Conservation (phyloP, 1,284 basidiomycete species). For the Acaromyces ingoldii region DNA sequence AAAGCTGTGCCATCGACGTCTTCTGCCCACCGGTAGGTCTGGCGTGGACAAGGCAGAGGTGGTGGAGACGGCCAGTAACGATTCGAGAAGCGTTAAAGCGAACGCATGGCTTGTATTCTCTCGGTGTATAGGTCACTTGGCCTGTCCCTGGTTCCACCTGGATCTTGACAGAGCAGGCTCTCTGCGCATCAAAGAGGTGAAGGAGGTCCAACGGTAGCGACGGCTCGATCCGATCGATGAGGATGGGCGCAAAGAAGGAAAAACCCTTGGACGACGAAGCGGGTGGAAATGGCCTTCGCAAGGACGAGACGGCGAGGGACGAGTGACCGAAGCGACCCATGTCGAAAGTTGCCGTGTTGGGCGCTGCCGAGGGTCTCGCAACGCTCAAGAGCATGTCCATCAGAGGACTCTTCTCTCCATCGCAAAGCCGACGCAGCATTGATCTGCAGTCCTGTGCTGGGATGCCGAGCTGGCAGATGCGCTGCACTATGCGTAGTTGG, state of each 20-base stretch:
- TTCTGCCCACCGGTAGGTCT: conserved; percentile 21
- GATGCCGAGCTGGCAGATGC: neutral
- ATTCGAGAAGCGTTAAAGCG: conserved; percentile 23
- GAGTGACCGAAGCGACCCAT: conserved; percentile 22
- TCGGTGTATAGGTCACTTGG: conserved; percentile 22
- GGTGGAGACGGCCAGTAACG: conserved; percentile 16
- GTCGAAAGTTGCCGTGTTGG: conserved; percentile 26
- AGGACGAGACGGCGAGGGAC: conserved; percentile 28
- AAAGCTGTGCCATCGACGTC: conserved; percentile 29
- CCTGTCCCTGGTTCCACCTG: conserved; percentile 24
- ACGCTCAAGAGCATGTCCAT: conserved; percentile 28
- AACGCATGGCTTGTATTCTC: conserved; percentile 8
- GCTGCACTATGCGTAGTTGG: neutral
- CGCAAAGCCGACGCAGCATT: neutral
- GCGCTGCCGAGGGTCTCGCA: conserved; percentile 17
- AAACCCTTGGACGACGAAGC: conserved; percentile 19
- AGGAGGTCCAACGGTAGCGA: conserved; percentile 28
- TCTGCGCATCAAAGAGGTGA: conserved; percentile 28
- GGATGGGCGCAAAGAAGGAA: conserved; percentile 26
- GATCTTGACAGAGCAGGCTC: conserved; percentile 22
- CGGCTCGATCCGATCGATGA: conserved; percentile 24
- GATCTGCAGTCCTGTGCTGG: neutral
- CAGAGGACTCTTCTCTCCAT: conserved; percentile 6
- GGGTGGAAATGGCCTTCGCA: conserved; percentile 38
- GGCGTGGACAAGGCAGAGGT: conserved; percentile 33